Conservation (phyloP, 2,329 filamentous ascomycete genomes). For the Phoma sp. region DNA sequence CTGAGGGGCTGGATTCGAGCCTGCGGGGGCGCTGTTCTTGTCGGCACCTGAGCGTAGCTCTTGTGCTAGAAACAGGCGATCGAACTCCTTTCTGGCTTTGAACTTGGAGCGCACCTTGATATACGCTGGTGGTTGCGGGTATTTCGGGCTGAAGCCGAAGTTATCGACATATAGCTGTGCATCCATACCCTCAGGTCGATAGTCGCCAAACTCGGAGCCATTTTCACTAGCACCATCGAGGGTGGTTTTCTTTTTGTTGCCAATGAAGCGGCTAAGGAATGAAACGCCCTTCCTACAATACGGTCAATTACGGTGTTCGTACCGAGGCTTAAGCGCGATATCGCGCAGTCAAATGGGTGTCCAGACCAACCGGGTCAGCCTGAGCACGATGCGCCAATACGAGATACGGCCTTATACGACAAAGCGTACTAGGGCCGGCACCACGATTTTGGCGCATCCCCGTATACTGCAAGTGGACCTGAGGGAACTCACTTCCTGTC, state of each 20-base stretch:
- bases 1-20: slow-evolving; percentile 38
- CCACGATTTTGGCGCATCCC: not conserved
- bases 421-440: slow-evolving; percentile 1
- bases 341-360: not conserved
- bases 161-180: slow-evolving; percentile 80
- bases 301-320: slow-evolving; percentile 19
- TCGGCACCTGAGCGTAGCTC: slow-evolving; percentile 71
- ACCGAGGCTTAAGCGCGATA: not conserved
- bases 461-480: not conserved
- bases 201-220: slow-evolving; percentile 73
- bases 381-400: slow-evolving; percentile 7
- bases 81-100: slow-evolving; percentile 83
- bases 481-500: slow-evolving; percentile 48
- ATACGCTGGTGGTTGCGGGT: slow-evolving; percentile 89
- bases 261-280: slow-evolving; percentile 87
- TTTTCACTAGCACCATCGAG: slow-evolving; percentile 62
- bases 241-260: slow-evolving; percentile 74
- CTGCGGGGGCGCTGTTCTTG: slow-evolving; percentile 39
- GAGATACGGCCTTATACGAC: slow-evolving; percentile 20
- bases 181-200: slow-evolving; percentile 79
- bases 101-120: slow-evolving; percentile 83
- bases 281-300: slow-evolving; percentile 78
- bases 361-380: slow-evolving; percentile 2
- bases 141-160: slow-evolving; percentile 79
- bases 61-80: slow-evolving; percentile 89